Evolutionary conservation across 208 protist genomes (phyloP).

Genomic region (Kentomonas sorsogonicus): DNA sequence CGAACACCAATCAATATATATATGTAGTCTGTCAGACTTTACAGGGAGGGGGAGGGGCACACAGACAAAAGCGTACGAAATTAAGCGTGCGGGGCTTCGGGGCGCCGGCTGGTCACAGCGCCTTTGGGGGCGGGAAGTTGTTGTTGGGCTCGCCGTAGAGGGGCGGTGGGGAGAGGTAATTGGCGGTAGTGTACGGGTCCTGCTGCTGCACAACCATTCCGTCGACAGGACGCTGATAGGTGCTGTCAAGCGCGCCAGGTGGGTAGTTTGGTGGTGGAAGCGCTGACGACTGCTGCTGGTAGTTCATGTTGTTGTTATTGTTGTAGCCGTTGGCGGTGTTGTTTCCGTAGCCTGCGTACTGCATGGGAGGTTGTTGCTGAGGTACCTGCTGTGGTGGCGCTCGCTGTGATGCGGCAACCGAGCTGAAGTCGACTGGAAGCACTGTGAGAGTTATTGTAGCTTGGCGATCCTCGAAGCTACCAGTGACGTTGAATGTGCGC

Average conservation of each 20-base stretch:
- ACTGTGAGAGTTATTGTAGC: slow-evolving; percentile 25
- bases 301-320: neutral
- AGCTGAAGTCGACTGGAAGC: slow-evolving; percentile 33
- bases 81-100: neutral
- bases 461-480: slow-evolving; percentile 33
- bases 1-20: neutral
- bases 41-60: neutral
- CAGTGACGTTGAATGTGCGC: slow-evolving; percentile 24
- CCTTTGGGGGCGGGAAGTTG: neutral
- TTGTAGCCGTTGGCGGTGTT: neutral
- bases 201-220: slow-evolving; percentile 20
- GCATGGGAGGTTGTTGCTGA: neutral
- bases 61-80: neutral
- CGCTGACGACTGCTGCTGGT: slow-evolving; percentile 3
- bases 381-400: neutral
- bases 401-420: slow-evolving; percentile 2
- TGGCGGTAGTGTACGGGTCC: slow-evolving; percentile 25
- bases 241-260: slow-evolving; percentile 3
- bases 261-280: slow-evolving; percentile 1
- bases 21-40: neutral
- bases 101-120: neutral
- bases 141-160: neutral
- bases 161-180: slow-evolving; percentile 22
- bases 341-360: slow-evolving; percentile 3
- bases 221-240: slow-evolving; percentile 16